Conservation (phyloP, 495 filamentous ascomycete genomes). For the Penicillium verhagenii region DNA sequence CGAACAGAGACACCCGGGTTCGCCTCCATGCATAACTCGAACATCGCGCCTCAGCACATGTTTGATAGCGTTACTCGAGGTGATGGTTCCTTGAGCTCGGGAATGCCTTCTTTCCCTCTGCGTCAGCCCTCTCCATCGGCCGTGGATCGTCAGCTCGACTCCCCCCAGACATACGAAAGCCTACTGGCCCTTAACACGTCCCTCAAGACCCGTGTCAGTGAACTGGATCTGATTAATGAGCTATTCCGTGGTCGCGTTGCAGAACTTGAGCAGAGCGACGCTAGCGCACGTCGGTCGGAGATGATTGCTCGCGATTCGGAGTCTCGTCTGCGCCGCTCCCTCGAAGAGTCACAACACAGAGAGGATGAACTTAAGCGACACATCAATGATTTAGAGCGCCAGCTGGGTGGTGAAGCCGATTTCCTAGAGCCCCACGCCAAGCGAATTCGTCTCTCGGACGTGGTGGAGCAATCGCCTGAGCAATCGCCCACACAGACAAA, state of each 20-base stretch:
- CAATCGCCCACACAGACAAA: conserved; percentile 33
- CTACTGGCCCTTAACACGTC: conserved; percentile 73
- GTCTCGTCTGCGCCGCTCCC: conserved; percentile 58
- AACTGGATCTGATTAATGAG: conserved; percentile 94
- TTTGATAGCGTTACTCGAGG: conserved; percentile 73
- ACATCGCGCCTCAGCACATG: conserved; percentile 73
- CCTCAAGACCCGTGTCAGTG: conserved; percentile 85
- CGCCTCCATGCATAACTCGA: conserved; percentile 61
- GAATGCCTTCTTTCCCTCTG: conserved; percentile 51
- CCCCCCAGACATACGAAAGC: conserved; percentile 76
- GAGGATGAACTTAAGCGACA: conserved; percentile 82
- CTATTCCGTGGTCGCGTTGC: conserved; percentile 85
- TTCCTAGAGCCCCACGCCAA: conserved; percentile 47
- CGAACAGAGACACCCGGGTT: conserved; percentile 79
- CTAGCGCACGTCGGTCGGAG: conserved; percentile 60
- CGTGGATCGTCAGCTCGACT: conserved; percentile 71
- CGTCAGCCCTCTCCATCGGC: conserved; percentile 70
- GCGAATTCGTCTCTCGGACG: conserved; percentile 43
- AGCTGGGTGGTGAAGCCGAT: conserved; percentile 38
- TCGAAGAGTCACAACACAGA: conserved; percentile 72
- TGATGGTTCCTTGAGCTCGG: conserved; percentile 59
- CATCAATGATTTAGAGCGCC: conserved; percentile 75
- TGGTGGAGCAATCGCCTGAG: conserved; percentile 42
- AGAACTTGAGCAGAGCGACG: conserved; percentile 80
- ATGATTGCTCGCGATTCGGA: conserved; percentile 58